Evolutionary conservation across 495 filamentous ascomycete species (phyloP).

Genomic region (Penicillium paxilli): DNA sequence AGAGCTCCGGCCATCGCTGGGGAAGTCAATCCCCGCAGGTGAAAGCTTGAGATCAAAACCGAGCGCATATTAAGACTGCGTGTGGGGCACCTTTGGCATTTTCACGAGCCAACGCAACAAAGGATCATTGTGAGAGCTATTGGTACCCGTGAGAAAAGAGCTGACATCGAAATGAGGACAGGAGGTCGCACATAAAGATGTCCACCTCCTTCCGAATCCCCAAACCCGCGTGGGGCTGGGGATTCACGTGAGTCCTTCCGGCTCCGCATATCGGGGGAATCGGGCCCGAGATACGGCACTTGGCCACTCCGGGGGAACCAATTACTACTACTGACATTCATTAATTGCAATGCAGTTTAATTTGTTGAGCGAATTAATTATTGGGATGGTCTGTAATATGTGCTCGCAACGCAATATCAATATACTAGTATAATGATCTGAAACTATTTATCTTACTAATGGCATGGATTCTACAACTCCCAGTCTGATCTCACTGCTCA

Average conservation of each 20-base stretch:
- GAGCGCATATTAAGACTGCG: slow-evolving; percentile 20
- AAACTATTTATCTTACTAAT: too few species aligned
- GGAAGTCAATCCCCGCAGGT: neutral
- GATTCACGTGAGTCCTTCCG: slow-evolving; percentile 20
- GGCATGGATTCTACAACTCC: too few species aligned
- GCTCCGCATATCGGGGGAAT: slow-evolving; percentile 13
- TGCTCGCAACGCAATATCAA: too few species aligned
- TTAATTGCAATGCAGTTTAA: too few species aligned
- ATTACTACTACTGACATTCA: too few species aligned
- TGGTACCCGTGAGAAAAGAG: neutral
- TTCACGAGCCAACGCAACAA: slow-evolving; percentile 12
- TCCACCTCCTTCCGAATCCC: slow-evolving; percentile 1
- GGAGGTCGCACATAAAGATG: slow-evolving; percentile 3
- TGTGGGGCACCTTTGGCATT: slow-evolving; percentile 16
- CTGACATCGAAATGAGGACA: neutral
- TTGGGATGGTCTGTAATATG: too few species aligned
- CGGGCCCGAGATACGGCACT: slow-evolving; percentile 6
- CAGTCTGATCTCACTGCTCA: too few species aligned
- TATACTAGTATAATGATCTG: too few species aligned
- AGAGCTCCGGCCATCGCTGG: neutral
- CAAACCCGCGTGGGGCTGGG: slow-evolving; percentile 13
- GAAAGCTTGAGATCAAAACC: slow-evolving; percentile 1
- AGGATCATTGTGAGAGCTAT: slow-evolving; percentile 17
- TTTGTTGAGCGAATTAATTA: too few species aligned
- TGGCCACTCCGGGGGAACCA: neutral